Percentiles rank a stretch among this genome's conserved stretches.
These are phyloP conservation scores for Flaveria linearis DNA, from an alignment of 129 eudicot species.

Conservation along the genomic window DNA sequence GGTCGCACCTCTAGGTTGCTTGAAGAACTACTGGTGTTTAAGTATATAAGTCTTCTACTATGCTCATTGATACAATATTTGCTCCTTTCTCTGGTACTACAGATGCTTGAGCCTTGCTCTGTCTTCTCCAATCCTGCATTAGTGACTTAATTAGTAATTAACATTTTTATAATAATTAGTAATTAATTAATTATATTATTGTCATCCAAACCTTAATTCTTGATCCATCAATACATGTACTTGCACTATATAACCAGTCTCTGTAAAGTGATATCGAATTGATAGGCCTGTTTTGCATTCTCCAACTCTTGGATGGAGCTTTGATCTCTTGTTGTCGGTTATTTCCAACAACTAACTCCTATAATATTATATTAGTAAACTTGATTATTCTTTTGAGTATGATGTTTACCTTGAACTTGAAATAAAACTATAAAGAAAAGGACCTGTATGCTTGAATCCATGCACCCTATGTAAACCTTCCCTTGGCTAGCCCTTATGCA, in stretches of 20 bases:
- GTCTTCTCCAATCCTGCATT: slow-evolving; percentile 76
- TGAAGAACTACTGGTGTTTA: slow-evolving; percentile 52
- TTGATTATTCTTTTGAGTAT: neutral
- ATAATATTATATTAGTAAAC: slow-evolving; percentile 4
- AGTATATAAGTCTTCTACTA: slow-evolving; percentile 83
- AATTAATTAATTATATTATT: neutral
- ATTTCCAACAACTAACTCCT: slow-evolving; percentile 57
- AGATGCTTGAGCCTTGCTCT: slow-evolving; percentile 53
- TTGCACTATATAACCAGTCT: slow-evolving; percentile 82
- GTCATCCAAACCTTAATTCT: slow-evolving; percentile 50
- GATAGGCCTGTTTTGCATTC: slow-evolving; percentile 61
- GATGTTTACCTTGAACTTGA: neutral
- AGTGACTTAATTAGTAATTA: slow-evolving; percentile 3
- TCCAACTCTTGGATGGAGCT: slow-evolving; percentile 68
- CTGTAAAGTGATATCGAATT: slow-evolving; percentile 55
- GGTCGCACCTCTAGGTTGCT: slow-evolving; percentile 60
- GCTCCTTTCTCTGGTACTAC: slow-evolving; percentile 54
- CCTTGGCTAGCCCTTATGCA: slow-evolving; percentile 55
- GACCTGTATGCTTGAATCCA: slow-evolving; percentile 85
- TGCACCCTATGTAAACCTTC: slow-evolving; percentile 67
- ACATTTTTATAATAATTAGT: neutral
- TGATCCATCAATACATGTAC: slow-evolving; percentile 67
- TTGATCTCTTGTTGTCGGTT: slow-evolving; percentile 74
- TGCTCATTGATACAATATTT: slow-evolving; percentile 62
- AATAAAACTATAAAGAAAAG: slow-evolving; percentile 10